Evolutionary conservation across 2,329 filamentous ascomycete species (phyloP), one percentile per base, ranked within the genome.

Genomic region (Piedraia hortae): DNA sequence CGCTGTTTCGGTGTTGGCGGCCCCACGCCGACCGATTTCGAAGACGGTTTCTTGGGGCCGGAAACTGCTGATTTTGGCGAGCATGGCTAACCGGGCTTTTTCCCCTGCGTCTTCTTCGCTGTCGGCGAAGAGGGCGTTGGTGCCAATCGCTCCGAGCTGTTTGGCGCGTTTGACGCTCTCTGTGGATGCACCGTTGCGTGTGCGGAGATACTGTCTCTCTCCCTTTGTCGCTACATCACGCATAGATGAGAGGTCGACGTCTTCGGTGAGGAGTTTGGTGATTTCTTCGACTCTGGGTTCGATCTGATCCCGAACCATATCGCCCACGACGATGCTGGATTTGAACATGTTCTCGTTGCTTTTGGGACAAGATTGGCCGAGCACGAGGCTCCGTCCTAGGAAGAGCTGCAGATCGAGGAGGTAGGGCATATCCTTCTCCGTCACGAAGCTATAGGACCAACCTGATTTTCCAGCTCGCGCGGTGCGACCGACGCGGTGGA

Each of bases 31-130:
- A 4, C 73, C 72, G 30, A 91, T 68, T 45, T 97, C 85, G 35
- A 97, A 97, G n/a, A 97, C 75, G 0, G 82, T 93, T 46, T 97
- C 85, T 19, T 68, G 57, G 0, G 88, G 85, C 34, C 75, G 64
- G 49, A 85, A 97, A 2, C 71, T 70, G 35, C 75, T 80, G 26
- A 97, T 75, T 26, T 68, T 63, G 14, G 77, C 75, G 14, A 97
- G 53, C 74, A 97, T 89, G 22, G 71, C 66, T 21, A 78, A 65
- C 14, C 80, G 62, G 21, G 74, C 67, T 27, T 64, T 58, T 37
- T 82, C 73, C 15, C 60, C 51, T 25, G 63, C 57, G 1, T 59
- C 59, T 22, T 70, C 61, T 16, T 68, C 38, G 5, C 22, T 17
- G n/a, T 47, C 42, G 18, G 48, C 42, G 39, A 93, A 93, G 1